Conservation (phyloP, 805 yeast genomes). For the Metschnikowia shivogae region DNA sequence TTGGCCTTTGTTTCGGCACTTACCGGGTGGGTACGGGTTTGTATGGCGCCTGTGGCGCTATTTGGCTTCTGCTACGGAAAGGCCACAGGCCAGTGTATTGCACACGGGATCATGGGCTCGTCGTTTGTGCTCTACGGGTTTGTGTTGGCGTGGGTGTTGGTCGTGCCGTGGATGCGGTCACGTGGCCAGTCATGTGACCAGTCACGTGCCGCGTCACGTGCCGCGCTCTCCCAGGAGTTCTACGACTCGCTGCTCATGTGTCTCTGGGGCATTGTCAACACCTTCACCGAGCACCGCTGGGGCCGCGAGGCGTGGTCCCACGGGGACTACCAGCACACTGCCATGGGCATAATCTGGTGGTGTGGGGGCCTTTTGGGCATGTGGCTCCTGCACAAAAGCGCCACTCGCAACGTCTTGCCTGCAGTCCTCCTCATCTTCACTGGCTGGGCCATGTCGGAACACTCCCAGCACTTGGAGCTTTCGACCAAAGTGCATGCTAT, state of each 20-base stretch:
- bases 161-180: constrained; percentile 66
- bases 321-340: constrained; percentile 92
- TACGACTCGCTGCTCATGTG: constrained; percentile 80
- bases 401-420: constrained; percentile 56
- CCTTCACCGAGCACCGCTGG: constrained; percentile 97
- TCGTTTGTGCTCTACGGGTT: constrained; percentile 81
- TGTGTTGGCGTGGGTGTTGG: constrained; percentile 59
- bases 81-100: constrained; percentile 92
- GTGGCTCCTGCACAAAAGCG: constrained; percentile 55
- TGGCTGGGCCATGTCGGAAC: constrained; percentile 94
- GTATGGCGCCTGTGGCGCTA: constrained; percentile 78
- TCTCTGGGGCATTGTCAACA: constrained; percentile 87
- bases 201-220: neutral
- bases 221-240: constrained; percentile 64
- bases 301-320: constrained; percentile 83
- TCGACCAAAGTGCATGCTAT: constrained; percentile 85
- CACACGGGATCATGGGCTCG: constrained; percentile 96
- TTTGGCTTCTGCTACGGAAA: constrained; percentile 82
- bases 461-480: constrained; percentile 67
- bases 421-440: constrained; percentile 79
- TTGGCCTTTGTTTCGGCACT: constrained; percentile 45
- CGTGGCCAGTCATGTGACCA: neutral
- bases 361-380: constrained; percentile 86
- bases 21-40: constrained; percentile 74
- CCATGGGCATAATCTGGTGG: constrained; percentile 98